phyloP scores from a whole-genome alignment of 164 flowering plant genomes.

The Buxus sempervirens region DNA sequence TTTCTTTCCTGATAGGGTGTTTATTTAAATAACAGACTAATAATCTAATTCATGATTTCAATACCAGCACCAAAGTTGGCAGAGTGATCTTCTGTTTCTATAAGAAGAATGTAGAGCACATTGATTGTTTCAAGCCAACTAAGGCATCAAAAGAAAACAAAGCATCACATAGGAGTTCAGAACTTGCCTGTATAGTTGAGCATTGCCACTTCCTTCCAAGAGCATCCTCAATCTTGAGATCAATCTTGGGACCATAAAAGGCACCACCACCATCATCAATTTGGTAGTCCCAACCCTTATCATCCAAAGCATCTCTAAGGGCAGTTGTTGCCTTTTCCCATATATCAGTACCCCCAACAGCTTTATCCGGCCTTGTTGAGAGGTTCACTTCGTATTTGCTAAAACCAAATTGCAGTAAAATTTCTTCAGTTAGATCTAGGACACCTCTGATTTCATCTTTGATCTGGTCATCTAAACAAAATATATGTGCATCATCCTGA shows the following conservation, averaged over 20 bases:
- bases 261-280: conserved; percentile 97
- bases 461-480: conserved; percentile 90
- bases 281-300: conserved; percentile 86
- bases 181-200: conserved; percentile 84
- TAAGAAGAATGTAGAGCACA: background rate
- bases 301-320: conserved; percentile 83
- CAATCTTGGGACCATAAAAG: conserved; percentile 98
- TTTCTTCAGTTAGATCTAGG: conserved; percentile 87
- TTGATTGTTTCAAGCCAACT: background rate
- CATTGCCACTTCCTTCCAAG: conserved; percentile 99
- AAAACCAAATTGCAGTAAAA: conserved; percentile 85
- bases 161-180: background rate
- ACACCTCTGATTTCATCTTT: conserved; percentile 95
- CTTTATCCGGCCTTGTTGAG: conserved; percentile 89
- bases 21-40: too few relatives aligned
- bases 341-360: conserved; percentile 85
- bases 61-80: background rate
- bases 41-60: too few relatives aligned
- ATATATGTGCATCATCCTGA: conserved; percentile 99
- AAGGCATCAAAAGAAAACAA: background rate
- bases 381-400: conserved; percentile 87
- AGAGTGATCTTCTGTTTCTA: background rate
- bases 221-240: conserved; percentile 97
- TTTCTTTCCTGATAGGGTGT: too few relatives aligned
- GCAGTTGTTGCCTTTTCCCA: conserved; percentile 96